Conservation (phyloP, 2,329 filamentous ascomycete species). For the Hypoxylon sp. region DNA sequence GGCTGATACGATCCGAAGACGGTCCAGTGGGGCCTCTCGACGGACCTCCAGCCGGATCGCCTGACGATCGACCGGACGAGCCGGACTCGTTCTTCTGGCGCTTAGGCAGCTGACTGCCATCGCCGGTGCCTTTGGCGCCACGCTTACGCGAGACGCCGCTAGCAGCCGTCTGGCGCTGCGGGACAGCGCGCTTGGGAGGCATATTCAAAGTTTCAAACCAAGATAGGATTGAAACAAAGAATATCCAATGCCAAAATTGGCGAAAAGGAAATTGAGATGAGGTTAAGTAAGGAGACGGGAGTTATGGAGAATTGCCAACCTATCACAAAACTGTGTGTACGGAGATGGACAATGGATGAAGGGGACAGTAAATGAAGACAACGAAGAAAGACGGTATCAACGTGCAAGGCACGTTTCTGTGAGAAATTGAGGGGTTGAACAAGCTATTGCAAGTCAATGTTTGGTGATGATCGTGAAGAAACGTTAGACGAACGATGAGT, state of each 20-base stretch:
- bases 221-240: background rate
- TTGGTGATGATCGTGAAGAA: constrained; percentile 2
- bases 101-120: background rate
- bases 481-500: background rate
- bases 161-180: constrained; percentile 1
- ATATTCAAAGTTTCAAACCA: constrained; percentile 13
- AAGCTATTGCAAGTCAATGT: constrained; percentile 9
- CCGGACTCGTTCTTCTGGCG: background rate
- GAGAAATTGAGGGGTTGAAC: background rate
- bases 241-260: background rate
- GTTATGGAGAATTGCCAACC: background rate
- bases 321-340: constrained; percentile 1
- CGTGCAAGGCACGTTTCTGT: constrained; percentile 5
- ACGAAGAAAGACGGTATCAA: background rate
- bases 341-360: background rate
- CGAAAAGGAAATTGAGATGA: background rate
- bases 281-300: background rate
- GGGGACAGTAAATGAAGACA: background rate
- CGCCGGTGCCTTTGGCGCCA: background rate
- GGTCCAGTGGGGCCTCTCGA: background rate
- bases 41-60: too few relatives aligned
- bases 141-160: background rate
- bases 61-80: background rate
- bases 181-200: constrained; percentile 5
- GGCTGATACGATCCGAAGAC: background rate